A percentile compares a stretch with the other conserved stretches of the same genome.
Conservation (phyloP, 139 green algal genomes). For the Chlorella sorokiniana region DNA sequence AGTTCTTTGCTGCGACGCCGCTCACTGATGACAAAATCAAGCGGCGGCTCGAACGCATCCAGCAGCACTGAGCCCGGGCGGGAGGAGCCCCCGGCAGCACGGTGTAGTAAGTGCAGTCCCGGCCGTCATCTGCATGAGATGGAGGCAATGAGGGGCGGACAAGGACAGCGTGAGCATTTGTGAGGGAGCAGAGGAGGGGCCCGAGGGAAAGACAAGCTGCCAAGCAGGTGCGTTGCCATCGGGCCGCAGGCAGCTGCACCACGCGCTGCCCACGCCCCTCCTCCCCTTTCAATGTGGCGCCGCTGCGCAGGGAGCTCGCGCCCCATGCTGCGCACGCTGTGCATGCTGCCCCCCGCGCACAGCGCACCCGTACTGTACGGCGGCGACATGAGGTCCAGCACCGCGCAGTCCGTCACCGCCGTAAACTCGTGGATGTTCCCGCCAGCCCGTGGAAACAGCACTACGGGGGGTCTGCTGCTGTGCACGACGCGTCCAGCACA, state of each 20-base stretch:
- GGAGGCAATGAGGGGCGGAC: not conserved
- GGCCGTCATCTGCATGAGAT: constrained; percentile 29
- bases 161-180: not conserved
- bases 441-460: constrained; percentile 66
- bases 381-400: constrained; percentile 91
- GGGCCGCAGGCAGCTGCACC: too few relatives aligned
- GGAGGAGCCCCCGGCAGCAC: constrained; percentile 28
- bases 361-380: constrained; percentile 68
- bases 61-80: too few relatives aligned
- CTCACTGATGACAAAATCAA: constrained; percentile 43
- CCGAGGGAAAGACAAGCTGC: not conserved
- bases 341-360: too few relatives aligned
- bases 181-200: not conserved
- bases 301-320: too few relatives aligned
- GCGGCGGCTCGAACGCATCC: constrained; percentile 32
- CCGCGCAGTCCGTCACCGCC: constrained; percentile 80
- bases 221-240: not conserved
- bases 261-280: too few relatives aligned
- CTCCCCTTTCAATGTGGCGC: too few relatives aligned
- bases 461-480: constrained; percentile 41
- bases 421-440: constrained; percentile 94
- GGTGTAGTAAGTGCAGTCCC: constrained; percentile 89
- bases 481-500: constrained; percentile 62
- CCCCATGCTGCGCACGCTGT: too few relatives aligned
- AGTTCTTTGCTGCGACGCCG: too few relatives aligned